phyloP scores from a whole-genome alignment of 2,329 filamentous ascomycete genomes.

The Rhynchosporium graminicola region DNA sequence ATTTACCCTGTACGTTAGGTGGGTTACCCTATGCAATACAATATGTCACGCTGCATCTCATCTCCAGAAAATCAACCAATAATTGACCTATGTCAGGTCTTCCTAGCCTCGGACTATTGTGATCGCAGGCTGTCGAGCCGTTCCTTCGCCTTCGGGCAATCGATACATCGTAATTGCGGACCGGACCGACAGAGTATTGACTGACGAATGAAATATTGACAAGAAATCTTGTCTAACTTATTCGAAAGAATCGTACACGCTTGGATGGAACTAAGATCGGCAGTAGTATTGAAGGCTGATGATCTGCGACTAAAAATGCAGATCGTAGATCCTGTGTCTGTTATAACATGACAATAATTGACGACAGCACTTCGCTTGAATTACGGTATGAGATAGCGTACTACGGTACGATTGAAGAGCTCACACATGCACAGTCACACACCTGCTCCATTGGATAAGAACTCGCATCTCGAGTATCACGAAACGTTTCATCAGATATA shows the following conservation, averaged over 20 bases:
- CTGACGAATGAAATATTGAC: neutral
- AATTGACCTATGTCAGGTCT: neutral
- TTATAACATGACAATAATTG: neutral
- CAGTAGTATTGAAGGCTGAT: constrained; percentile 3
- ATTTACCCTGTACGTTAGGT: neutral
- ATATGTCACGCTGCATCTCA: constrained; percentile 5
- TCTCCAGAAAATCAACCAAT: constrained; percentile 1
- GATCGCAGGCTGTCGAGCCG: neutral
- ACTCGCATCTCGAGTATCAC: constrained; percentile 6
- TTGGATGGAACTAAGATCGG: neutral
- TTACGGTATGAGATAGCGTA: neutral
- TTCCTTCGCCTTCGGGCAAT: neutral
- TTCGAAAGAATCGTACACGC: neutral
- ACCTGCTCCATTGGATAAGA: neutral
- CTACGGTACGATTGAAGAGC: neutral
- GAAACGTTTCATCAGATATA: neutral
- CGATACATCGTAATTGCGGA: neutral
- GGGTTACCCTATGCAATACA: neutral
- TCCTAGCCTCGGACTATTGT: neutral
- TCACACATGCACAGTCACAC: neutral
- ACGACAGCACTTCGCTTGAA: neutral
- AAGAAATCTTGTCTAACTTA: neutral
- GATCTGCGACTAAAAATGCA: neutral
- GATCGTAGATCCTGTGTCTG: neutral
- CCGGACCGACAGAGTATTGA: neutral